These are phyloP conservation scores for Breviolum minutum DNA, from an alignment of 73 alveolate genomes.

Conservation along the genomic window DNA sequence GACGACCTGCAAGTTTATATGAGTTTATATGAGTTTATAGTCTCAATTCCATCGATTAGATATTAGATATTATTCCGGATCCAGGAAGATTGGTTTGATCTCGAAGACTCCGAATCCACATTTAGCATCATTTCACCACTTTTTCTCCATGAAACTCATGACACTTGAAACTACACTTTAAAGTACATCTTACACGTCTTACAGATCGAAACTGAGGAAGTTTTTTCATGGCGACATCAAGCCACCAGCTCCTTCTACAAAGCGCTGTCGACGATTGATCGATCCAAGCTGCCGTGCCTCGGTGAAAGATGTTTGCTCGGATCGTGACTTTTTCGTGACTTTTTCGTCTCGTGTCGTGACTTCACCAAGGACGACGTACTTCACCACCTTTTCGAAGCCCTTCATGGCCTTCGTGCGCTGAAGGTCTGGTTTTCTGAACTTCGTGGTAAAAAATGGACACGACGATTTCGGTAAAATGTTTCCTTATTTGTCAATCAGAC, in stretches of 20 bases:
- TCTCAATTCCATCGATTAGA: too few relatives aligned
- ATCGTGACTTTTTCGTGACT: background rate
- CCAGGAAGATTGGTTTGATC: too few relatives aligned
- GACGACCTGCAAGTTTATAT: too few relatives aligned
- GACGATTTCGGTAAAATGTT: background rate
- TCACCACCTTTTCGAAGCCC: slow-evolving; percentile 31
- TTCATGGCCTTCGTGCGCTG: slow-evolving; percentile 51
- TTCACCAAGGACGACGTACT: background rate
- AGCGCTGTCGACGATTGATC: background rate
- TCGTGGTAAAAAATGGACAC: background rate
- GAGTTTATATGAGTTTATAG: too few relatives aligned
- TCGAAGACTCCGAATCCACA: too few relatives aligned
- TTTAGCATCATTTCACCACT: too few relatives aligned
- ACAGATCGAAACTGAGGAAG: background rate
- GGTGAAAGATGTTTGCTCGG: background rate
- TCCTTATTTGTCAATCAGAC: background rate
- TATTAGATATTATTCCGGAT: too few relatives aligned
- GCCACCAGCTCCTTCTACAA: slow-evolving; percentile 54
- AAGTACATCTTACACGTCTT: too few relatives aligned
- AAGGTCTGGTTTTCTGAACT: background rate
- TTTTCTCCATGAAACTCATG: background rate
- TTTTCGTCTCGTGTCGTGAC: background rate
- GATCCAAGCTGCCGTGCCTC: slow-evolving; percentile 22
- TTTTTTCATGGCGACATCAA: background rate
- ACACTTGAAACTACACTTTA: too few relatives aligned